Conservation (phyloP, 2,329 filamentous ascomycete genomes). For the Raffaelea ambrosiae region DNA sequence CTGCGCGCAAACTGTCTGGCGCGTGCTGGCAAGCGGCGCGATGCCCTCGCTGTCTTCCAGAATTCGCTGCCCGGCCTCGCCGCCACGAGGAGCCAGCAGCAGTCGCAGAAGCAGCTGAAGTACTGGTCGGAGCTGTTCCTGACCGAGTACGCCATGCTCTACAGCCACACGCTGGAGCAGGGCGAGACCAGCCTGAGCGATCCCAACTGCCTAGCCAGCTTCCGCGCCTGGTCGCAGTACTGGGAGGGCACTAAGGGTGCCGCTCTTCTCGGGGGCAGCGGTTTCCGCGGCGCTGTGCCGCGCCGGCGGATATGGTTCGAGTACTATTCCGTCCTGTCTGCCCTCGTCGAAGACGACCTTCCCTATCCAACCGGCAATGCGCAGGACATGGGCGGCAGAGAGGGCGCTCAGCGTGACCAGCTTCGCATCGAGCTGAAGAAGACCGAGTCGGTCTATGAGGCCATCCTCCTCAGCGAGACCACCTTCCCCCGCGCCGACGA, state of each 20-base stretch:
- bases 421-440: constrained; percentile 70
- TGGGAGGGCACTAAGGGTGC: constrained; percentile 46
- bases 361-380: constrained; percentile 46
- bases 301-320: constrained; percentile 70
- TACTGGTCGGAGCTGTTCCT: constrained; percentile 74
- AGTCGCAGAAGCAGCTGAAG: constrained; percentile 55
- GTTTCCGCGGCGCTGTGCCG: constrained; percentile 50
- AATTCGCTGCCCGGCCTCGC: constrained; percentile 57
- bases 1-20: constrained; percentile 60
- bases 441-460: constrained; percentile 73
- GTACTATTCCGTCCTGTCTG: constrained; percentile 74
- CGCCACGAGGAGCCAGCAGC: constrained; percentile 39
- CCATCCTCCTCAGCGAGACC: constrained; percentile 66
- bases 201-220: constrained; percentile 44
- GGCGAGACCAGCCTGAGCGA: constrained; percentile 43
- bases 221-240: constrained; percentile 62
- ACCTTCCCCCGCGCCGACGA: constrained; percentile 79
- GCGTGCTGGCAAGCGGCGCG: constrained; percentile 37
- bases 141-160: constrained; percentile 65
- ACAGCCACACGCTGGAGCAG: constrained; percentile 48
- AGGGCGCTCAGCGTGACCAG: constrained; percentile 46
- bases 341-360: constrained; percentile 60
- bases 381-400: constrained; percentile 29
- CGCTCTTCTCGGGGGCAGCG: constrained; percentile 43
- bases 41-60: constrained; percentile 59